phyloP scores from a whole-genome alignment of 768 basidiomycete genomes.

The Leccinum fibrillosum region DNA sequence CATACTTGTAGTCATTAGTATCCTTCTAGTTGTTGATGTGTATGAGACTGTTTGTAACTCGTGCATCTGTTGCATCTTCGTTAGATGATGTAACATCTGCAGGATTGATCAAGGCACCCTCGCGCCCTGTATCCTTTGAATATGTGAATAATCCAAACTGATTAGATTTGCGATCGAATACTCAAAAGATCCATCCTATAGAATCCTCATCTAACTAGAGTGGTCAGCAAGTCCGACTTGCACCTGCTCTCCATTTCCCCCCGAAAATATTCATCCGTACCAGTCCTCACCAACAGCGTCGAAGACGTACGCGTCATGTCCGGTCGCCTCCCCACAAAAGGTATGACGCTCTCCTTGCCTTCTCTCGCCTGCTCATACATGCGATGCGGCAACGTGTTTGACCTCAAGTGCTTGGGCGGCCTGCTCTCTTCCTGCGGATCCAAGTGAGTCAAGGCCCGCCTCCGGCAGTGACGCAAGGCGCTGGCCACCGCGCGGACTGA shows the following conservation, averaged over 20 bases:
- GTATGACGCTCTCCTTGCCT: conserved; percentile 13
- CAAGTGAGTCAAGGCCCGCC: background rate
- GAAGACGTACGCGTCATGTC: conserved; percentile 17
- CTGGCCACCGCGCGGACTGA: conserved; percentile 17
- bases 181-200: too few species aligned
- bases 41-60: too few species aligned
- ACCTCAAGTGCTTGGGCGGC: conserved; percentile 19
- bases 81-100: too few species aligned
- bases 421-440: conserved; percentile 21
- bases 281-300: conserved; percentile 11
- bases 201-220: background rate
- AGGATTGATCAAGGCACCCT: too few species aligned
- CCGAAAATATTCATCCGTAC: conserved; percentile 1
- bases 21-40: too few species aligned
- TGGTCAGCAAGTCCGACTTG: conserved; percentile 1
- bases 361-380: conserved; percentile 40
- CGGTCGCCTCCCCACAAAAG: conserved; percentile 26
- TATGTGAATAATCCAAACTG: too few species aligned
- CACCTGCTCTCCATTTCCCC: conserved; percentile 4
- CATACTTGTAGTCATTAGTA: too few species aligned
- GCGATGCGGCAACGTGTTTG: conserved; percentile 39
- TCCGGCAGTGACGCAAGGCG: conserved; percentile 17
- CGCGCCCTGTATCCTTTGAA: too few species aligned
- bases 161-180: too few species aligned
- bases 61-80: too few species aligned